A percentile compares a stretch with the other conserved stretches of the same genome.
Evolutionary conservation across 2,329 filamentous ascomycete species (phyloP).

Genomic region (Verticillium longisporum): DNA sequence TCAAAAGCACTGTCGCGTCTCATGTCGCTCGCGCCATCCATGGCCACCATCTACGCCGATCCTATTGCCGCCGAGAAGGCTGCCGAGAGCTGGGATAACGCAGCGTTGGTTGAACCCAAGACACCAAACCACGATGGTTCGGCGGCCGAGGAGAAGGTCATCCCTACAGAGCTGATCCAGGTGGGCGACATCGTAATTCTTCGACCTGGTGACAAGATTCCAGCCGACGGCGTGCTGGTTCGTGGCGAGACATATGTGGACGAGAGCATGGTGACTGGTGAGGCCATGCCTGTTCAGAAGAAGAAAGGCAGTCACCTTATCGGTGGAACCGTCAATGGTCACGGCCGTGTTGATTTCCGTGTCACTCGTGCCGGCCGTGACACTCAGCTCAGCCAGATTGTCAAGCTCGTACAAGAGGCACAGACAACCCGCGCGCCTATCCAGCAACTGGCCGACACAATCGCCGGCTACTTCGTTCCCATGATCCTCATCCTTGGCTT

Average conservation of each 20-base stretch:
- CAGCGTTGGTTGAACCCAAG: constrained; percentile 35
- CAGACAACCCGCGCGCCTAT: constrained; percentile 93
- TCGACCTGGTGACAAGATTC: constrained; percentile 92
- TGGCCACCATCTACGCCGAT: constrained; percentile 94
- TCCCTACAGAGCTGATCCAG: constrained; percentile 90
- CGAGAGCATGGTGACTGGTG: constrained; percentile 97
- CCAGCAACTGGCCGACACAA: constrained; percentile 80
- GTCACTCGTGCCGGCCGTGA: constrained; percentile 90
- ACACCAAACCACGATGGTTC: constrained; percentile 42
- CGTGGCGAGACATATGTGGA: constrained; percentile 90
- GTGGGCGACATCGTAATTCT: constrained; percentile 91
- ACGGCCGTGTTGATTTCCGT: constrained; percentile 83
- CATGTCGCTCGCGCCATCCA: constrained; percentile 94
- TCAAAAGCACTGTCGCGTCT: constrained; percentile 87
- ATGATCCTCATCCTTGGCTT: constrained; percentile 79
- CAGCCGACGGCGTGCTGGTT: constrained; percentile 81
- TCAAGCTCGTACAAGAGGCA: constrained; percentile 95
- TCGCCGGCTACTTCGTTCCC: constrained; percentile 93
- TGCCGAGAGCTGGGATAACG: constrained; percentile 66
- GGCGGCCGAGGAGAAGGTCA: constrained; percentile 72
- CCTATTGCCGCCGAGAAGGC: constrained; percentile 90
- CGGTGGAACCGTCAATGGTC: constrained; percentile 91
- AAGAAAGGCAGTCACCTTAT: constrained; percentile 73
- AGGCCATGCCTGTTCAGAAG: constrained; percentile 93
- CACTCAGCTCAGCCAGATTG: constrained; percentile 95